phyloP scores from a whole-genome alignment of 2,329 filamentous ascomycete species.

The Trichoderma pleuroti region DNA sequence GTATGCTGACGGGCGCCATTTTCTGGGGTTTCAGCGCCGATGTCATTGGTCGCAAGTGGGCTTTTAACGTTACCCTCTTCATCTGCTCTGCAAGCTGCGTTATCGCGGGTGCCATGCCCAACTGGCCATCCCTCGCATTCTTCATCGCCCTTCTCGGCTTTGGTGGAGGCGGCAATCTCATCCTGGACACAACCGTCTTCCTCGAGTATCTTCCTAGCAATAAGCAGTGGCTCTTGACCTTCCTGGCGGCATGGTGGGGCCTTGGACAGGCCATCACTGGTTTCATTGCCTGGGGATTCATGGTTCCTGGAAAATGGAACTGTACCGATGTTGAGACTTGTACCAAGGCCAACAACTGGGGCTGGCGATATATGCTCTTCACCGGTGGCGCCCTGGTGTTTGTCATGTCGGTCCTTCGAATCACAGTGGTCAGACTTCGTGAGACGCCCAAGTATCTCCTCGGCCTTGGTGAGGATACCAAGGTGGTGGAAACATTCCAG shows the following conservation, averaged over 20 bases:
- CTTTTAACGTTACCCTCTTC: slow-evolving; percentile 65
- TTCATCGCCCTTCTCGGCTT: slow-evolving; percentile 63
- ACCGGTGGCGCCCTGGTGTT: slow-evolving; percentile 45
- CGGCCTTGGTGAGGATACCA: slow-evolving; percentile 43
- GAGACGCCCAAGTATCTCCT: slow-evolving; percentile 50
- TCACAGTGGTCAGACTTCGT: slow-evolving; percentile 44
- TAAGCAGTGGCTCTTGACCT: slow-evolving; percentile 47
- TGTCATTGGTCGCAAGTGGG: slow-evolving; percentile 63
- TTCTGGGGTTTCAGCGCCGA: slow-evolving; percentile 69
- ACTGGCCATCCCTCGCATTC: slow-evolving; percentile 60
- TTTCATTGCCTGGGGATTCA: slow-evolving; percentile 44
- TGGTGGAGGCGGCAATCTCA: slow-evolving; percentile 52
- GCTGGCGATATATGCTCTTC: slow-evolving; percentile 47
- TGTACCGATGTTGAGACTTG: slow-evolving; percentile 44
- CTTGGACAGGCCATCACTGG: slow-evolving; percentile 48
- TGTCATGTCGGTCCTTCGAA: slow-evolving; percentile 42
- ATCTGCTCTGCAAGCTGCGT: slow-evolving; percentile 56
- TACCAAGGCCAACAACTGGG: slow-evolving; percentile 43
- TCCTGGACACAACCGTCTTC: slow-evolving; percentile 51
- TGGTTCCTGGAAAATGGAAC: slow-evolving; percentile 48
- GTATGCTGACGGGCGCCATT: slow-evolving; percentile 53
- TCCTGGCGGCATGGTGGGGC: slow-evolving; percentile 49
- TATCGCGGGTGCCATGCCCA: slow-evolving; percentile 63
- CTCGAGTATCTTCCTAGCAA: slow-evolving; percentile 48
- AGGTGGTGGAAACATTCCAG: slow-evolving; percentile 48